These are phyloP conservation scores for Ascomycota sp. DNA, from an alignment of 2,329 filamentous ascomycete genomes.

Conservation along the genomic window DNA sequence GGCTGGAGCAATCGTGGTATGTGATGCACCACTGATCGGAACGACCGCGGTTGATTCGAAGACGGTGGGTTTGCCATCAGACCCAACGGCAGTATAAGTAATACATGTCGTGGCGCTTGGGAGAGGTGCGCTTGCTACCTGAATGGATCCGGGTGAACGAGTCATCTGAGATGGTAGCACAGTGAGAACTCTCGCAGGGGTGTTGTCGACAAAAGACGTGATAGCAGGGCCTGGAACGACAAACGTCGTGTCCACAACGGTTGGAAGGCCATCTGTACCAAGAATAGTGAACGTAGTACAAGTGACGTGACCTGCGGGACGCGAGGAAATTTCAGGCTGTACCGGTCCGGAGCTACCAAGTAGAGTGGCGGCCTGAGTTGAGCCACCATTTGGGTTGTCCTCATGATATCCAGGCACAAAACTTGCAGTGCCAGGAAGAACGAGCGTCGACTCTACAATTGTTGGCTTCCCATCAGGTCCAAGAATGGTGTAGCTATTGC, in stretches of 20 bases:
- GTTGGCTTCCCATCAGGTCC: slow-evolving; percentile 6
- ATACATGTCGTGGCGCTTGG: slow-evolving; percentile 10
- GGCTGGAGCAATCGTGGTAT: slow-evolving; percentile 4
- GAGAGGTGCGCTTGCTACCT: not conserved
- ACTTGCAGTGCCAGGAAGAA: slow-evolving; percentile 6
- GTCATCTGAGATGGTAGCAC: slow-evolving; percentile 6
- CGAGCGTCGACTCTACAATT: slow-evolving; percentile 11
- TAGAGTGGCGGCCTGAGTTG: slow-evolving; percentile 1
- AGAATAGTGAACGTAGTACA: slow-evolving; percentile 10
- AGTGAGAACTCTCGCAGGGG: slow-evolving; percentile 6
- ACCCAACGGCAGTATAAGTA: slow-evolving; percentile 8
- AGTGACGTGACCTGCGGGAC: slow-evolving; percentile 4
- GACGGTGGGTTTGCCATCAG: slow-evolving; percentile 9
- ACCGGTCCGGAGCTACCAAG: slow-evolving; percentile 1
- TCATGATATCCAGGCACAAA: slow-evolving; percentile 2
- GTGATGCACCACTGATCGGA: slow-evolving; percentile 5
- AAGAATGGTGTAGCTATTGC: slow-evolving; percentile 5
- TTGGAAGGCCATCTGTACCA: slow-evolving; percentile 9
- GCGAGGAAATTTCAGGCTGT: slow-evolving; percentile 1
- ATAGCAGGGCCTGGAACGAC: slow-evolving; percentile 4
- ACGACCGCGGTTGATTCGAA: slow-evolving; percentile 13
- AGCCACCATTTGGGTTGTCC: slow-evolving; percentile 2
- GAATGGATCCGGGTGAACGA: slow-evolving; percentile 1
- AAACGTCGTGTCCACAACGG: slow-evolving; percentile 9
- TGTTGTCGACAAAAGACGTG: slow-evolving; percentile 1